Base-by-base conservation (phyloP, 2,329 filamentous ascomycete species). In the Zymoseptoria ardabiliae region DNA sequence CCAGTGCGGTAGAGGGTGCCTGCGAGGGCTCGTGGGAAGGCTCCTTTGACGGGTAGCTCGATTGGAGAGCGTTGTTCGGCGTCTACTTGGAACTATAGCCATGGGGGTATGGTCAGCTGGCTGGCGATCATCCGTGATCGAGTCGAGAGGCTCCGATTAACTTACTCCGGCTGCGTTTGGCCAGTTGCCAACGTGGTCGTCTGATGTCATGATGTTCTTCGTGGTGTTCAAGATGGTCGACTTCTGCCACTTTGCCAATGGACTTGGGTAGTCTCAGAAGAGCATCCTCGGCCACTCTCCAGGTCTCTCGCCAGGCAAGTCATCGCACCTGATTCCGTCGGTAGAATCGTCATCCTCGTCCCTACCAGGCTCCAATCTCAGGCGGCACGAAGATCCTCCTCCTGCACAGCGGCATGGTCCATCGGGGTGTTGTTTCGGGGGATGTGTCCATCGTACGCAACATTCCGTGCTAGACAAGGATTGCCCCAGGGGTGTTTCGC, bases 1-100 rank as follows among this genome's bases (percentile, higher is more conserved):
- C 90, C 90, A 0, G 87, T 91, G 22, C 89, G 82, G 72, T 87
- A 93, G 1, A 94, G 78, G 1, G 82, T 79, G 1, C 90, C 90
- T 2, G 87, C 85, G 3, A 84, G 84, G 78, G 88, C 92, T 1
- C 77, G 59, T 1, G 90, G 90, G 55, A 94, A 90, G 0, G 72
- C 72, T 9, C 90, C 90, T 41, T 77, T 79, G 6, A 93, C 79
- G 0, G 70, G 68, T 11, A 93, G 79, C 53, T 85, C 77, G 2
- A 91, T 51, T 23, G 51, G 45, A 19, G 21, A 25, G 53, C 62
- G 35, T 28, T 56, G 49, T 21, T 57, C 53, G 23, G 54, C 50
- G n/a, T 53, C 30, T 9, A 53, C 58, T 50, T 60, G 54, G 48
- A 60, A 60, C 58, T 60, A 50, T 5, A 4, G 4, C 9, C 17